Evolutionary conservation across 2,329 filamentous ascomycete species (phyloP).

Genomic region (Penicillium sp.): DNA sequence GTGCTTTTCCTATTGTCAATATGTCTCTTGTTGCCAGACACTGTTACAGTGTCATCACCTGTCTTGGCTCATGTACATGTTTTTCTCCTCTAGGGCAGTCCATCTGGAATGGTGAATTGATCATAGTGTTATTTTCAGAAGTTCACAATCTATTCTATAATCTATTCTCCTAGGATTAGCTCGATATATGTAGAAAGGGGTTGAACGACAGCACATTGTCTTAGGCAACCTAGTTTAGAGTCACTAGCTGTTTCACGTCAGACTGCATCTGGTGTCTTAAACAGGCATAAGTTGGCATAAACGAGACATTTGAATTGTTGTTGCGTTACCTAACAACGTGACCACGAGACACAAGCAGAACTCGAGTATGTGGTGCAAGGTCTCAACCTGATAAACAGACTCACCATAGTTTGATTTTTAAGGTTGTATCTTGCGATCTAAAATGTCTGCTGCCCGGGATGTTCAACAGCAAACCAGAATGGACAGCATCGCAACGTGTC

Average conservation of each 20-base stretch:
- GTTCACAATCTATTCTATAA: constrained; percentile 7
- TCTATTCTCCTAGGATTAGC: neutral
- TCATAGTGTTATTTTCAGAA: constrained; percentile 8
- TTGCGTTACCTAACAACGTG: constrained; percentile 6
- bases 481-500: constrained; percentile 4
- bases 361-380: constrained; percentile 7
- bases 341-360: constrained; percentile 8
- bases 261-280: constrained; percentile 5
- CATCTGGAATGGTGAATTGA: constrained; percentile 5
- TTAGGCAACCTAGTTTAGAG: neutral
- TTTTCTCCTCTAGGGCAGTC: constrained; percentile 6
- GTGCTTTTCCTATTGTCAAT: constrained; percentile 1
- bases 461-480: constrained; percentile 1
- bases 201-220: constrained; percentile 9
- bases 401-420: neutral
- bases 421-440: neutral
- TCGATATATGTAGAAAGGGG: neutral
- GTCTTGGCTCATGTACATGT: constrained; percentile 14
- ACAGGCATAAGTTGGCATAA: neutral
- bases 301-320: neutral
- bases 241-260: neutral
- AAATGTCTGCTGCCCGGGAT: neutral
- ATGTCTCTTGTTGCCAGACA: neutral
- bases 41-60: constrained; percentile 4
- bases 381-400: neutral